These are phyloP conservation scores for Trypanosoma boissoni DNA, from an alignment of 208 protist genomes.

Conservation along the genomic window DNA sequence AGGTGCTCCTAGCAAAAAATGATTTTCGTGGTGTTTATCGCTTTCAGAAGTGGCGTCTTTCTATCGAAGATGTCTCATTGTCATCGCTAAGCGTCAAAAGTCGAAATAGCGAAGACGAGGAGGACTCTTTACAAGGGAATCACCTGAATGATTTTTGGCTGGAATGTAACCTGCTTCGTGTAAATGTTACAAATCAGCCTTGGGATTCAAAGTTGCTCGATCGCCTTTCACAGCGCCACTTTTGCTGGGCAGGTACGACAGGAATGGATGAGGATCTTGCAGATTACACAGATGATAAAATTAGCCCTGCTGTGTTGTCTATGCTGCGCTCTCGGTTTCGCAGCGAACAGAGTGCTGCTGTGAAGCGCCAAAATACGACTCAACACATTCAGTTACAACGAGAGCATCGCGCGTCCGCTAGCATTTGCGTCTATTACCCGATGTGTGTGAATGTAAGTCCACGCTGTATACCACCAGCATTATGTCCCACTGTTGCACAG, in stretches of 20 bases:
- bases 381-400: neutral
- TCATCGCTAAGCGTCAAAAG: neutral
- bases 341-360: neutral
- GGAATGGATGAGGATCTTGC: neutral
- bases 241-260: conserved; percentile 20
- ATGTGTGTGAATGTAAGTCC: neutral
- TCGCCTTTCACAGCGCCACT: conserved; percentile 16
- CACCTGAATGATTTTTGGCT: conserved; percentile 25
- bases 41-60: conserved; percentile 33
- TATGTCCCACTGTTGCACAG: conserved; percentile 43
- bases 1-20: conserved; percentile 44
- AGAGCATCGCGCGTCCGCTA: neutral
- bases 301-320: conserved; percentile 5
- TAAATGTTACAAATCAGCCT: neutral
- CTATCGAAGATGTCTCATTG: conserved; percentile 21
- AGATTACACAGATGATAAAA: neutral
- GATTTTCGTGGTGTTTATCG: conserved; percentile 24
- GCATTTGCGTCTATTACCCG: neutral
- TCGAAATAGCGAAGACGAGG: neutral
- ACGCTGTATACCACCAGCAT: conserved; percentile 2
- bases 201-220: neutral
- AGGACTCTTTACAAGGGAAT: too few species aligned
- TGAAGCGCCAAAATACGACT: conserved; percentile 6
- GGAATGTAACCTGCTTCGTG: conserved; percentile 10
- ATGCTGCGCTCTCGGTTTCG: conserved; percentile 5